Percentiles rank a stretch among this genome's conserved stretches.
phyloP scores from a whole-genome alignment of 2,329 filamentous ascomycete genomes.

The Arthrobotrys iridis region DNA sequence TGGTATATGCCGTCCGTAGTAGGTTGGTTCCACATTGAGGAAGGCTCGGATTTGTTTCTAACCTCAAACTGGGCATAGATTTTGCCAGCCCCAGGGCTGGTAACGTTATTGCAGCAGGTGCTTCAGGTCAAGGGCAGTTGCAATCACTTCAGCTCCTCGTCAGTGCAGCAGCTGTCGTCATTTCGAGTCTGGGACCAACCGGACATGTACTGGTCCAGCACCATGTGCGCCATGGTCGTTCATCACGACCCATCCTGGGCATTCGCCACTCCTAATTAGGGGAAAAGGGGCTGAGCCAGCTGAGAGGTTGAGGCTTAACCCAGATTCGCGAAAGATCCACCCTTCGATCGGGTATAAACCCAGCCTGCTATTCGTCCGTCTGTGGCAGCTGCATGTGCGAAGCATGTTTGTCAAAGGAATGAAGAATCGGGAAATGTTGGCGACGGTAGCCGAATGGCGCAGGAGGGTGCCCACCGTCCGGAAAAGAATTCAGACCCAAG shows the following conservation, averaged over 20 bases:
- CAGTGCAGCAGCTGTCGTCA: conserved; percentile 41
- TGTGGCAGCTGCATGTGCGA: conserved; percentile 37
- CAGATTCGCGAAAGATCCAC: conserved; percentile 47
- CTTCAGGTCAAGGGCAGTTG: conserved; percentile 29
- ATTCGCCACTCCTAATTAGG: conserved; percentile 47
- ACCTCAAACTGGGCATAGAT: conserved; percentile 24
- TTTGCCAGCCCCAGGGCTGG: conserved; percentile 44
- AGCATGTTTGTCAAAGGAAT: conserved; percentile 26
- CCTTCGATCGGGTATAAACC: conserved; percentile 29
- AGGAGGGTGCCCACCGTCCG: not conserved
- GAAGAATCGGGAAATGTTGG: conserved; percentile 50
- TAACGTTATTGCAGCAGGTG: conserved; percentile 54
- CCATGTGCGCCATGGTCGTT: not conserved
- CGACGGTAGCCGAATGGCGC: conserved; percentile 47
- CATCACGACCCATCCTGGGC: conserved; percentile 8
- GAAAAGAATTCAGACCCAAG: not conserved
- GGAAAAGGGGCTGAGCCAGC: conserved; percentile 50
- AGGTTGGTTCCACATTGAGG: conserved; percentile 23
- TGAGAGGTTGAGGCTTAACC: conserved; percentile 53
- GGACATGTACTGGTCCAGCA: conserved; percentile 32
- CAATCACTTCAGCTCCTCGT: conserved; percentile 46
- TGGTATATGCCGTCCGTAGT: conserved; percentile 27
- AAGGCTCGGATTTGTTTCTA: conserved; percentile 12
- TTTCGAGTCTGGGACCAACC: conserved; percentile 35
- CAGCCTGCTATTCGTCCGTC: conserved; percentile 37